Percentiles rank a stretch among this genome's conserved stretches.
phyloP scores from a whole-genome alignment of 2,329 filamentous ascomycete genomes.

The Colletotrichum truncatum region DNA sequence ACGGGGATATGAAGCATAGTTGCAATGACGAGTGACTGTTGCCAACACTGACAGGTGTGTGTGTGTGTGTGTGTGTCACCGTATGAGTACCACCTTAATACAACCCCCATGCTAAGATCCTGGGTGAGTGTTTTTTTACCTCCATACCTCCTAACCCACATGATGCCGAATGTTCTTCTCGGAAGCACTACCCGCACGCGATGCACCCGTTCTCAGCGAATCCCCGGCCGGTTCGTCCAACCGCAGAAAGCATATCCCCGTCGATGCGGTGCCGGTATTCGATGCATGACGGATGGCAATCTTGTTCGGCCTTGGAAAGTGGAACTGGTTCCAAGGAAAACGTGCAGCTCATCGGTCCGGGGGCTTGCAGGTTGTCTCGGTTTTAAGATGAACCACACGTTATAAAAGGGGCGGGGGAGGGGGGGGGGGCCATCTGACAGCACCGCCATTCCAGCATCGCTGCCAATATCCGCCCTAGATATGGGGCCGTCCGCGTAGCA shows the following conservation, averaged over 20 bases:
- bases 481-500: constrained; percentile 19
- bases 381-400: constrained; percentile 1
- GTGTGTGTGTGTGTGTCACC: too few species aligned
- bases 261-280: neutral
- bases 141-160: neutral
- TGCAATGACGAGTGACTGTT: neutral
- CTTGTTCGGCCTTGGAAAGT: constrained; percentile 6
- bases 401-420: neutral
- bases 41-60: neutral
- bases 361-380: constrained; percentile 22
- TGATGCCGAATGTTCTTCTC: neutral
- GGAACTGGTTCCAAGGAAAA: constrained; percentile 14
- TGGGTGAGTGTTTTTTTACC: neutral
- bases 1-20: neutral
- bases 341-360: constrained; percentile 18
- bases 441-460: constrained; percentile 8
- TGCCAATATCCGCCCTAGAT: constrained; percentile 26
- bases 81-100: constrained; percentile 3
- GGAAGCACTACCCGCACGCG: constrained; percentile 5
- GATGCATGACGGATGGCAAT: constrained; percentile 10
- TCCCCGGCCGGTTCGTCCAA: constrained; percentile 17
- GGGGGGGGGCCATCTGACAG: neutral
- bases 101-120: neutral
- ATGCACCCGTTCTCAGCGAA: neutral
- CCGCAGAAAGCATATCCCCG: neutral